Base-by-base conservation (phyloP, 2,329 filamentous ascomycete species). In the Aspergillus flavus region DNA sequence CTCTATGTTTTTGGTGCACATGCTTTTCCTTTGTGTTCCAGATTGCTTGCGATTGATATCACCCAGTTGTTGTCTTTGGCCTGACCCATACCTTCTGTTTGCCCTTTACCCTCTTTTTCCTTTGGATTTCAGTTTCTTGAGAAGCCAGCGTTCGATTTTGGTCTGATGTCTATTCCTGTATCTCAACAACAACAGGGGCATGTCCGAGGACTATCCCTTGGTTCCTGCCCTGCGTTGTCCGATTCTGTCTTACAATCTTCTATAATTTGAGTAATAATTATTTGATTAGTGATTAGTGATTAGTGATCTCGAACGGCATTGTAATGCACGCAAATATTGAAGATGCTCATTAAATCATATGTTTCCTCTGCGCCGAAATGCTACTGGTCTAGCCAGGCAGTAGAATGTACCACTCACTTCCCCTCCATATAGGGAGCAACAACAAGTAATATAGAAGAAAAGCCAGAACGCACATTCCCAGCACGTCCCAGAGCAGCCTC, bases 21-120 rank as follows among this genome's bases (percentile, higher is more conserved):
- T 58, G 19, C 30, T 57, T 48, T 28, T 30, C 39, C 39, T 59
- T 43, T n/a, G 46, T 41, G n/a, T 43, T 41, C 12, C 26, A 60
- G 23, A 39, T 55, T 55, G 52, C 34, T 39, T 55, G 26, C 52
- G n/a, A 55, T 55, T 55, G 52, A 34, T 60, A 43, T 59, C 32
- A 59, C 21, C 30, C 34, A 7, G 9, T 30, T 43, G 30, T 28
- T 59, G 57, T 26, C 53, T 59, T 34, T 11, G 16, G 21, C 65
- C 6, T 67, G 55, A 57, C 69, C 71, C 70, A 72, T 56, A 57
- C 43, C 23, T 34, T 50, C 50, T 32, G 21, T 43, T 48, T 57
- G 39, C 30, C 50, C 30, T 14, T 16, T 55, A n/a, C 14, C 23
- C 43, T 57, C 9, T 52, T 52, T 48, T 23, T 10, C 32, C 30